A percentile compares a stretch with the other conserved stretches of the same genome.
Evolutionary conservation across 2,329 filamentous ascomycete genomes (phyloP).

Genomic region (Cercospora beticola): DNA sequence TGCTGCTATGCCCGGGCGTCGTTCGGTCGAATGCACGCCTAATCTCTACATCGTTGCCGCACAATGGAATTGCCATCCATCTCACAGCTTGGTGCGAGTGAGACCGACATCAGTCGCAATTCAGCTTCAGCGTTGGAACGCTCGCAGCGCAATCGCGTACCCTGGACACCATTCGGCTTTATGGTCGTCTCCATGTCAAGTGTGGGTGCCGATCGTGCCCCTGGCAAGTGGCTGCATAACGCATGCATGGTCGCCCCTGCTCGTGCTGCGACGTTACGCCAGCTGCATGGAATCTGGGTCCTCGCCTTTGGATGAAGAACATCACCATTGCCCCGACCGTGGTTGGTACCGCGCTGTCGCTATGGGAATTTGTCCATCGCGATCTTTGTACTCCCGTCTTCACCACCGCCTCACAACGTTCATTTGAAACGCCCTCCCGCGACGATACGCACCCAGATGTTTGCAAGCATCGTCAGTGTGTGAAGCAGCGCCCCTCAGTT

Average conservation of each 20-base stretch:
- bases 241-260: constrained; percentile 3
- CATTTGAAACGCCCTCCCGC: background rate
- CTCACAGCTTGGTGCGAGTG: background rate
- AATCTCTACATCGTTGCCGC: background rate
- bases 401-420: constrained; percentile 1
- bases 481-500: constrained; percentile 12
- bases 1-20: background rate
- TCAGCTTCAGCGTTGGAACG: background rate
- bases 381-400: background rate
- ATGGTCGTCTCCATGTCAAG: background rate
- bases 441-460: background rate
- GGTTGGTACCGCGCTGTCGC: constrained; percentile 7
- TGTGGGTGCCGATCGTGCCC: constrained; percentile 3
- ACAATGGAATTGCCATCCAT: background rate
- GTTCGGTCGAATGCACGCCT: background rate
- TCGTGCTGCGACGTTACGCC: constrained; percentile 13
- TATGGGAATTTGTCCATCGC: background rate
- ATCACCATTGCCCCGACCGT: constrained; percentile 18
- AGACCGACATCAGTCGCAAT: background rate
- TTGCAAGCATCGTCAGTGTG: constrained; percentile 1
- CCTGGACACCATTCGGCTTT: background rate
- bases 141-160: background rate
- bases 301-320: constrained; percentile 8
- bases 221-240: constrained; percentile 11
- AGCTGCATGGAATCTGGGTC: constrained; percentile 14